Evolutionary conservation across 768 basidiomycete species (phyloP).

Genomic region (Tulasnella calospora): DNA sequence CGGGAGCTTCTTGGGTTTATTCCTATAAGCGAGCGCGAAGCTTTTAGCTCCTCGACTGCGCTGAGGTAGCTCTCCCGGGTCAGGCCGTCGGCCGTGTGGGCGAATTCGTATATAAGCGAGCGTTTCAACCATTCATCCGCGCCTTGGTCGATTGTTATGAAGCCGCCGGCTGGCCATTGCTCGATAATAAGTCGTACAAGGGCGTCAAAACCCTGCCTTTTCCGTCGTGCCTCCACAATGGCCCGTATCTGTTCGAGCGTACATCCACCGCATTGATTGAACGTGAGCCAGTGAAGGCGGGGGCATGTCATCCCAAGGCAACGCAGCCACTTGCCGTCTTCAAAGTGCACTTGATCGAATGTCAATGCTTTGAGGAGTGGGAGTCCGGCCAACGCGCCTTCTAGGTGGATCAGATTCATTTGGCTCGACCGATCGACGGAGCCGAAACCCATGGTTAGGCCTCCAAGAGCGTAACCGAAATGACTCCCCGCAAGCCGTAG

Average conservation of each 20-base stretch:
- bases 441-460: too few species aligned
- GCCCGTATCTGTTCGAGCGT: background rate
- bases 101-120: background rate
- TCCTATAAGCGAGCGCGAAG: too few species aligned
- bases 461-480: background rate
- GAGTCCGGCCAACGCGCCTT: background rate
- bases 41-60: background rate
- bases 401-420: background rate
- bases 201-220: background rate
- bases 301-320: background rate
- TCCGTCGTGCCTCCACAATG: background rate
- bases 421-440: background rate
- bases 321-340: background rate
- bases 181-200: background rate
- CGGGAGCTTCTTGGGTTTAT: too few species aligned
- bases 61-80: background rate
- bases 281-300: background rate
- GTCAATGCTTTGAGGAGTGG: background rate
- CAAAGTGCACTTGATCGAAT: background rate
- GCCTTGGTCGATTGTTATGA: background rate
- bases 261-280: background rate
- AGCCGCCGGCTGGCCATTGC: background rate
- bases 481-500: background rate
- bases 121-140: background rate
- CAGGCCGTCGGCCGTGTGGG: background rate